A percentile compares a stretch with the other conserved stretches of the same genome.
These are phyloP conservation scores for Xylariaceae sp. DNA, from an alignment of 2,329 filamentous ascomycete species.

Conservation along the genomic window DNA sequence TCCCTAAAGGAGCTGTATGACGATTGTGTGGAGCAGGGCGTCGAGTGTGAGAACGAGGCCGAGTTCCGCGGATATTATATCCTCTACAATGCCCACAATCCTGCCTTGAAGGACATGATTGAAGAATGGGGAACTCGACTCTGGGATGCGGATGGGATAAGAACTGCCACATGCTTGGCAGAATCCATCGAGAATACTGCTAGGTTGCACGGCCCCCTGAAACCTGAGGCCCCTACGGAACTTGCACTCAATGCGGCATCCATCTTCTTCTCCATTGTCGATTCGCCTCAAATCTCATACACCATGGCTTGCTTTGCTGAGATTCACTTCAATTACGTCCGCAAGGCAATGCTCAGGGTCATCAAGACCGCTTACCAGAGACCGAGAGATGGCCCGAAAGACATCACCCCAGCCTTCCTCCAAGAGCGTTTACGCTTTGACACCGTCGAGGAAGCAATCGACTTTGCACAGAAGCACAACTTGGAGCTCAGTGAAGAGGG, in stretches of 20 bases:
- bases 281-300: constrained; percentile 51
- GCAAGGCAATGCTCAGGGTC: constrained; percentile 49
- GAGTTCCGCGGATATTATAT: constrained; percentile 62
- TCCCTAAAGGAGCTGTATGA: constrained; percentile 61
- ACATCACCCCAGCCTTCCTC: constrained; percentile 49
- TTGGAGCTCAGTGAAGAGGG: constrained; percentile 41
- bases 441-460: constrained; percentile 56
- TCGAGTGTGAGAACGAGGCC: constrained; percentile 53
- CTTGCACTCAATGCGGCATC: constrained; percentile 41
- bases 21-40: constrained; percentile 51
- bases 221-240: constrained; percentile 39
- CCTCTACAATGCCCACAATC: constrained; percentile 52
- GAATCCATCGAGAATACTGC: constrained; percentile 53
- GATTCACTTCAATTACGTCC: constrained; percentile 56
- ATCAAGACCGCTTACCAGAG: constrained; percentile 49
- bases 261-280: constrained; percentile 54
- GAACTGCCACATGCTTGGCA: constrained; percentile 53
- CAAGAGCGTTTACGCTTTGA: constrained; percentile 60
- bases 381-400: constrained; percentile 49
- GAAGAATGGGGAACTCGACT: constrained; percentile 48
- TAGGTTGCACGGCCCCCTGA: constrained; percentile 50
- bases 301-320: constrained; percentile 64
- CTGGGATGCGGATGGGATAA: constrained; percentile 52
- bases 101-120: constrained; percentile 48
- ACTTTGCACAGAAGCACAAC: constrained; percentile 53